phyloP scores from a whole-genome alignment of 352 stramenopile genomes.

The Achlya hypogyna region DNA sequence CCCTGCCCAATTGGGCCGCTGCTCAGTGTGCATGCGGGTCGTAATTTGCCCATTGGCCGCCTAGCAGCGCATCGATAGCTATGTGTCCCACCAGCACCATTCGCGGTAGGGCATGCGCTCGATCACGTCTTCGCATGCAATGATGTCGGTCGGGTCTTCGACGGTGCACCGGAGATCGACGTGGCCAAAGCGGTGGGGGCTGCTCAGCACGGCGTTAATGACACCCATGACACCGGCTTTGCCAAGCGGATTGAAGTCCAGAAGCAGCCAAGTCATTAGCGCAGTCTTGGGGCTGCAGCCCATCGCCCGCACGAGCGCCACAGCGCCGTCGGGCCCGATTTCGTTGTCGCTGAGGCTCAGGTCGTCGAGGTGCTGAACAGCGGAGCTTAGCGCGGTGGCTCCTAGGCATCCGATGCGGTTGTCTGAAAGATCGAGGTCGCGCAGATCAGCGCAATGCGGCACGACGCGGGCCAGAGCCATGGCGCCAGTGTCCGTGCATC shows the following conservation, averaged over 20 bases:
- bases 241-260: not conserved
- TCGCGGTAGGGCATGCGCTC: not conserved
- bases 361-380: not conserved
- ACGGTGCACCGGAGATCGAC: not conserved
- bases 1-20: too few species aligned
- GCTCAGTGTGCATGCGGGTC: too few species aligned
- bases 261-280: not conserved
- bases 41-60: not conserved
- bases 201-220: not conserved
- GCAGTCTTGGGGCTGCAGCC: not conserved
- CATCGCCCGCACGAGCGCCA: not conserved
- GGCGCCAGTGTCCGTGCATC: not conserved
- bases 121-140: not conserved
- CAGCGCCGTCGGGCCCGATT: not conserved
- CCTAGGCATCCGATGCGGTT: not conserved
- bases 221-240: not conserved
- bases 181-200: not conserved
- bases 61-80: not conserved
- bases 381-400: not conserved
- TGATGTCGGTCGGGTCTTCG: not conserved
- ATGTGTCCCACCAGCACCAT: conserved; percentile 4
- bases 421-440: not conserved
- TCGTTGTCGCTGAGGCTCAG: not conserved
- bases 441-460: not conserved
- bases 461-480: not conserved